phyloP scores from a whole-genome alignment of 768 basidiomycete genomes.

The Mycena crocata region DNA sequence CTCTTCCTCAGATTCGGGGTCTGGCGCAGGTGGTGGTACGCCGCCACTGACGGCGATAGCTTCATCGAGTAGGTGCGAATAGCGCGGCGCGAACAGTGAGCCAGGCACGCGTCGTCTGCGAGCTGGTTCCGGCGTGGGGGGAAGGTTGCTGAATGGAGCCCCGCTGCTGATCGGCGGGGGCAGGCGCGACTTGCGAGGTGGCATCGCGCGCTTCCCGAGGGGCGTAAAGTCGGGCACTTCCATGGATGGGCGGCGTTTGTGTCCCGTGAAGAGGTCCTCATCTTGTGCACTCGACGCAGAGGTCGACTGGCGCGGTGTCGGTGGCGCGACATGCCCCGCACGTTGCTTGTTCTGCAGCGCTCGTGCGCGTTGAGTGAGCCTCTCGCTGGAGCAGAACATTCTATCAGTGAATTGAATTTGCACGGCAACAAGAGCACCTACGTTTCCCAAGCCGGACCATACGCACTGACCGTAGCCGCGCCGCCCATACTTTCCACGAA shows the following conservation, averaged over 20 bases:
- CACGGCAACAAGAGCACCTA: conserved; percentile 44
- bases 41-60: conserved; percentile 50
- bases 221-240: conserved; percentile 68
- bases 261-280: conserved; percentile 27
- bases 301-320: not conserved
- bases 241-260: conserved; percentile 41
- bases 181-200: conserved; percentile 41
- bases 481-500: conserved; percentile 68
- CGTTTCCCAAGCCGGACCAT: conserved; percentile 69
- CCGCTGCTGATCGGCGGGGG: conserved; percentile 29
- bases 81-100: conserved; percentile 63
- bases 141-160: conserved; percentile 49
- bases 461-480: conserved; percentile 46
- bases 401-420: conserved; percentile 6
- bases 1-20: conserved; percentile 7
- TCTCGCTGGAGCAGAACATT: conserved; percentile 51
- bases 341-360: conserved; percentile 74
- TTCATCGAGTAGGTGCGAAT: conserved; percentile 69
- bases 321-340: conserved; percentile 63
- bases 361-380: conserved; percentile 60
- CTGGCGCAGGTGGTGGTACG: not conserved
- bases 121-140: conserved; percentile 33
- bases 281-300: too few species aligned
- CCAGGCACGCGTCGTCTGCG: conserved; percentile 48
- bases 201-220: conserved; percentile 49